A percentile compares a stretch with the other conserved stretches of the same genome.
Conservation (phyloP, 2,329 filamentous ascomycete species). For the Plectosphaerella sp. region DNA sequence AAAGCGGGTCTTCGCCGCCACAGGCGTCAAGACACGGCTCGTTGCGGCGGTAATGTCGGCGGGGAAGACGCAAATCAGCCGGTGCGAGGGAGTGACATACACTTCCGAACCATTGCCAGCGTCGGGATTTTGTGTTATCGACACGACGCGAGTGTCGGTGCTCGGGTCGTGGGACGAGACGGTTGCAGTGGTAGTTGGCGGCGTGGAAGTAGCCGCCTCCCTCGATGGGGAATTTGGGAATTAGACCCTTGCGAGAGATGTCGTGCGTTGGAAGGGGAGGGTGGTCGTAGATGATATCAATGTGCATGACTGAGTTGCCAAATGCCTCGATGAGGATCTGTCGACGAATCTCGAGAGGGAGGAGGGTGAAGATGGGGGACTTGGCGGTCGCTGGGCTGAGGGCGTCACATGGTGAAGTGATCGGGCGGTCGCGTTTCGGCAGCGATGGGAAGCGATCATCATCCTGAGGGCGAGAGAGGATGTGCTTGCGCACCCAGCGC, state of each 20-base stretch:
- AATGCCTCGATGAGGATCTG: constrained; percentile 21
- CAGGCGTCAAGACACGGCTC: not conserved
- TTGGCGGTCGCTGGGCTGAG: too few relatives aligned
- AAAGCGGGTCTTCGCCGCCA: not conserved
- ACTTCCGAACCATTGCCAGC: constrained; percentile 6
- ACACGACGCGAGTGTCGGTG: not conserved
- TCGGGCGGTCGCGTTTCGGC: too few relatives aligned
- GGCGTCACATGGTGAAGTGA: too few relatives aligned
- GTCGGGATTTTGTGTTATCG: not conserved
- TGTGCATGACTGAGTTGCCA: constrained; percentile 15
- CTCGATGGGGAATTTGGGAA: not conserved
- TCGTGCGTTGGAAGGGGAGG: constrained; percentile 2
- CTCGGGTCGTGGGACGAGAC: too few relatives aligned
- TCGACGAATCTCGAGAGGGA: constrained; percentile 27
- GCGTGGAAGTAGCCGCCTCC: not conserved
- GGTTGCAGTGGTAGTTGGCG: not conserved
- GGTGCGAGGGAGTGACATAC: constrained; percentile 2
- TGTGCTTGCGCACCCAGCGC: too few relatives aligned
- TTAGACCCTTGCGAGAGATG: not conserved
- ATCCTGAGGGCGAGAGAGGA: too few relatives aligned
- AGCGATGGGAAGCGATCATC: too few relatives aligned
- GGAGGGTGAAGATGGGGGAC: constrained; percentile 3
- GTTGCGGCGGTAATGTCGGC: too few relatives aligned
- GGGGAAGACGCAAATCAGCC: not conserved
- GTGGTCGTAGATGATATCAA: constrained; percentile 16